Percentiles rank a stretch among this genome's conserved stretches.
These are phyloP conservation scores for Mucor racemosus DNA, from an alignment of 371 early-diverging fungal species.

Conservation along the genomic window DNA sequence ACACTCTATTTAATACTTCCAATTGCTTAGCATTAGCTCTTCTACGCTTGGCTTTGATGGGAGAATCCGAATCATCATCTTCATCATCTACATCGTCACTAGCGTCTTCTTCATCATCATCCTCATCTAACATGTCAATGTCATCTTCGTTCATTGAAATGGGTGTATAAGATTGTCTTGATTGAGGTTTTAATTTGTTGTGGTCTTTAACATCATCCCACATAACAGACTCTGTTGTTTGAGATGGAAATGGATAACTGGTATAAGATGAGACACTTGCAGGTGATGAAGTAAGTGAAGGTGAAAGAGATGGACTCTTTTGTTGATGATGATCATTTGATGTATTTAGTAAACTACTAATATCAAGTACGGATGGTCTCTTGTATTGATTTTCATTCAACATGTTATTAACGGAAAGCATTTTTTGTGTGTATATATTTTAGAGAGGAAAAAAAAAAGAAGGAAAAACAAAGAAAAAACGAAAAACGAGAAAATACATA, in stretches of 20 bases:
- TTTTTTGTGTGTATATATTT: conserved; percentile 12
- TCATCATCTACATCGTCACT: conserved; percentile 21
- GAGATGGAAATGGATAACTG: conserved; percentile 32
- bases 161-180: conserved; percentile 13
- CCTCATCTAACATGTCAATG: not conserved
- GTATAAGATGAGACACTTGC: conserved; percentile 34
- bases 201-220: conserved; percentile 26
- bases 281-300: conserved; percentile 40
- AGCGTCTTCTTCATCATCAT: not conserved
- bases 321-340: conserved; percentile 9
- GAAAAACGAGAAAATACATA: not conserved
- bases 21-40: conserved; percentile 58
- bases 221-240: not conserved
- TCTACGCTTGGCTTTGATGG: conserved; percentile 55
- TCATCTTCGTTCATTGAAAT: conserved; percentile 19
- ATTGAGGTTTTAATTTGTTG: not conserved
- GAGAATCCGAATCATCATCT: conserved; percentile 28
- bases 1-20: conserved; percentile 60
- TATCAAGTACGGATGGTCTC: conserved; percentile 46
- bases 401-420: conserved; percentile 34
- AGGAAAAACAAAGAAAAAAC: conserved; percentile 18
- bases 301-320: conserved; percentile 40
- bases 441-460: conserved; percentile 14
- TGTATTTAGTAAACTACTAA: conserved; percentile 32
- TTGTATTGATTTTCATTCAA: conserved; percentile 26